phyloP scores from a whole-genome alignment of 495 filamentous ascomycete species.

The Talaromyces stipitatus region DNA sequence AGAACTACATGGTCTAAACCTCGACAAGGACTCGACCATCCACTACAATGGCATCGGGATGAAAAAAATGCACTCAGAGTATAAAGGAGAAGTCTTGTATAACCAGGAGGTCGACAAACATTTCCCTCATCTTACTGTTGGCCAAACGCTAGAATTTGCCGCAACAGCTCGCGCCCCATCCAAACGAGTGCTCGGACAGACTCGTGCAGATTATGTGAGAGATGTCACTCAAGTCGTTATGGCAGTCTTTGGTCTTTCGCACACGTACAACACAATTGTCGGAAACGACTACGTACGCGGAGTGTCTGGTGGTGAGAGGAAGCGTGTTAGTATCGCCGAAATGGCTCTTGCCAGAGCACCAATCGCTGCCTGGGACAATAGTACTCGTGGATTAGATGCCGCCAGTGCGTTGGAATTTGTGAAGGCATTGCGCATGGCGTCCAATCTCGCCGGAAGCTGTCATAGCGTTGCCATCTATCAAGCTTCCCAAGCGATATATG shows the following conservation, averaged over 20 bases:
- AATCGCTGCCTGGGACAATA: slow-evolving; percentile 78
- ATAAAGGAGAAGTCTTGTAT: slow-evolving; percentile 59
- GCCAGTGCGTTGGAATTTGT: slow-evolving; percentile 68
- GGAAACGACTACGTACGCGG: slow-evolving; percentile 48
- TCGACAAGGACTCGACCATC: slow-evolving; percentile 36
- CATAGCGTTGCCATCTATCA: slow-evolving; percentile 83
- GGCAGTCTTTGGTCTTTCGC: slow-evolving; percentile 51
- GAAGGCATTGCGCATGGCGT: slow-evolving; percentile 65
- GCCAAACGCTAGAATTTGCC: slow-evolving; percentile 59
- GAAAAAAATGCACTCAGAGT: slow-evolving; percentile 47
- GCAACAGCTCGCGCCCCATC: slow-evolving; percentile 44
- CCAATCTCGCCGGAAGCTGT: slow-evolving; percentile 63
- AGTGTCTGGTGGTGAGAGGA: slow-evolving; percentile 78
- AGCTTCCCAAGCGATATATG: slow-evolving; percentile 78
- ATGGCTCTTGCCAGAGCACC: slow-evolving; percentile 66
- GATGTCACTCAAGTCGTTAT: slow-evolving; percentile 52
- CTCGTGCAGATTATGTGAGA: slow-evolving; percentile 32
- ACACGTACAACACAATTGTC: slow-evolving; percentile 48
- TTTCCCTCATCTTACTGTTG: slow-evolving; percentile 59
- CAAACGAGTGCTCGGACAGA: slow-evolving; percentile 34
- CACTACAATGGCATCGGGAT: slow-evolving; percentile 47
- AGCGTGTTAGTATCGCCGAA: slow-evolving; percentile 50
- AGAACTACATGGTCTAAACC: slow-evolving; percentile 28
- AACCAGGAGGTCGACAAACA: slow-evolving; percentile 58
- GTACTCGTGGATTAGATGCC: slow-evolving; percentile 75